phyloP scores from a whole-genome alignment of 2,329 filamentous ascomycete genomes.

The Penicillium freii region DNA sequence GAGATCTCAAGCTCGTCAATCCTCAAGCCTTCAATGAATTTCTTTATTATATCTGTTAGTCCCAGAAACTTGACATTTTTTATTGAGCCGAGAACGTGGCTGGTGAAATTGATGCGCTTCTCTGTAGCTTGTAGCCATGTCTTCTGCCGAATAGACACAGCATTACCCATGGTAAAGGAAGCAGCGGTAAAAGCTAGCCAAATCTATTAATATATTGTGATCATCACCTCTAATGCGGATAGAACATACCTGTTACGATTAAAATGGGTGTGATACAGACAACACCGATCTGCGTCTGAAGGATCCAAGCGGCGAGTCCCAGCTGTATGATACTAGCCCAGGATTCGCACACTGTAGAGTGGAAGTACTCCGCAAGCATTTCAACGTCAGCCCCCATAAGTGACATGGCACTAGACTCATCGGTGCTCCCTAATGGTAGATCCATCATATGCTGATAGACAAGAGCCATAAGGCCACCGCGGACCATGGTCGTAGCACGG shows the following conservation, averaged over 20 bases:
- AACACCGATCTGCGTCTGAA: conserved; percentile 31
- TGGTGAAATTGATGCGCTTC: conserved; percentile 43
- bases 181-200: conserved; percentile 3
- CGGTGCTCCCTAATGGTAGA: conserved; percentile 16
- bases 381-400: conserved; percentile 24
- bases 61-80: conserved; percentile 46
- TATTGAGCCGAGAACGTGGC: conserved; percentile 41
- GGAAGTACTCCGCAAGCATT: conserved; percentile 24
- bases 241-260: too few relatives aligned
- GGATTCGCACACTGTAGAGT: conserved; percentile 27
- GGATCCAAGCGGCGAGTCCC: conserved; percentile 35
- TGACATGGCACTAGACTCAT: conserved; percentile 26
- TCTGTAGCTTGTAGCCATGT: conserved; percentile 46
- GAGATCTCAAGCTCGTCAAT: conserved; percentile 25
- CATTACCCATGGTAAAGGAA: conserved; percentile 17
- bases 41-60: conserved; percentile 19
- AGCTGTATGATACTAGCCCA: conserved; percentile 39
- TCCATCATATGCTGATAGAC: conserved; percentile 22
- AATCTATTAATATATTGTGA: too few relatives aligned
- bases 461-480: conserved; percentile 21
- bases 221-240: too few relatives aligned
- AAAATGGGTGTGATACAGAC: conserved; percentile 33
- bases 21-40: conserved; percentile 24
- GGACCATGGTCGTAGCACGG: conserved; percentile 19
- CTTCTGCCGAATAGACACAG: conserved; percentile 29